Evolutionary conservation across 2,329 filamentous ascomycete genomes (phyloP).

Genomic region (Paecilomyces niveus): DNA sequence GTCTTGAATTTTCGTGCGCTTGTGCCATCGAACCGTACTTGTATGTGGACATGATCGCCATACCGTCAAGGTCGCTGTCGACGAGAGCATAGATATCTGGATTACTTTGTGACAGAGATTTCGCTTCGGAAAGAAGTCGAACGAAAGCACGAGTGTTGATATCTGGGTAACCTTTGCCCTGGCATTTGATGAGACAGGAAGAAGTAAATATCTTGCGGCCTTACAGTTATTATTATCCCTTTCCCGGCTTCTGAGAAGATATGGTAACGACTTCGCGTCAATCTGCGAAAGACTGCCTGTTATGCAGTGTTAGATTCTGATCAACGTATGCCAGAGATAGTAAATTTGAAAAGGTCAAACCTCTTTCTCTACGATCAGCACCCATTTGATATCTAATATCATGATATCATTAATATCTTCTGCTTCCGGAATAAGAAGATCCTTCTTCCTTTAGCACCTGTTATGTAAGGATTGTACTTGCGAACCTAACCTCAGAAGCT

Average conservation of each 20-base stretch:
- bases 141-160: constrained; percentile 50
- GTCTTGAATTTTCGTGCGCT: constrained; percentile 44
- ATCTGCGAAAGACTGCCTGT: constrained; percentile 54
- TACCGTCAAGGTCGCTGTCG: constrained; percentile 57
- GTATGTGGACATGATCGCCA: constrained; percentile 57
- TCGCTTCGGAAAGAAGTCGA: constrained; percentile 34
- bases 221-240: constrained; percentile 52
- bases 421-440: constrained; percentile 46
- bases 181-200: background rate
- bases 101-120: constrained; percentile 12
- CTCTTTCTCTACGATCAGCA: constrained; percentile 60
- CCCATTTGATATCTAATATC: constrained; percentile 45
- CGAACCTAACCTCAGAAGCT: constrained; percentile 27
- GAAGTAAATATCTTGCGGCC: constrained; percentile 5
- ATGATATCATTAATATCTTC: constrained; percentile 40
- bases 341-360: constrained; percentile 22
- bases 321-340: background rate
- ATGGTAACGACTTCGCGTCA: constrained; percentile 45
- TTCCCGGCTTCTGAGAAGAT: constrained; percentile 29
- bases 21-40: constrained; percentile 53
- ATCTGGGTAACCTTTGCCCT: constrained; percentile 62
- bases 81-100: constrained; percentile 48
- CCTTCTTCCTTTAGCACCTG: constrained; percentile 24
- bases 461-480: constrained; percentile 17
- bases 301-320: background rate